Evolutionary conservation across 352 stramenopile genomes (phyloP), one percentile per base, ranked within the genome.

Genomic region (Saprolegnia diclina): DNA sequence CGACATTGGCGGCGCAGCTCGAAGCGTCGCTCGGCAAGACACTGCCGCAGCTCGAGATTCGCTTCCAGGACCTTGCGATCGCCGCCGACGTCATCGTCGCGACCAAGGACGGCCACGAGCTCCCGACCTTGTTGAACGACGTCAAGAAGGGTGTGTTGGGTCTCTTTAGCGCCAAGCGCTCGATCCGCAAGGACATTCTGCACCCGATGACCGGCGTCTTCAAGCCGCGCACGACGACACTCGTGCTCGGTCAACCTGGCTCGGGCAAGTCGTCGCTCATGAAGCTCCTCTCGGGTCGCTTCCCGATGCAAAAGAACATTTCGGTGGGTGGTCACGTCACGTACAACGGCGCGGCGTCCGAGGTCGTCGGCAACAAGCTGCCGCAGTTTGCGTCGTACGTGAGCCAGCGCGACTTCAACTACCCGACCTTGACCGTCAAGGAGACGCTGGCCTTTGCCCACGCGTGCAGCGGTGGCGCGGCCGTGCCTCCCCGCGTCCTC

Each of bases 31-130:
- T 85, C n/a, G 79, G 79, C 56, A 68, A 71, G 16, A 65, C 71
- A 18, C 76, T 86, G 68, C 81, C 79, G 1, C 79, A 87, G 56
- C 79, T 87, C 69, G 81, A 89, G 59, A 73, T 89, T 26, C 81
- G 77, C 22, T 85, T 87, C 63, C 56, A 71, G 1, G 44, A 89
- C 56, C 46, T 89, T 53, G 77, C 75, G 14, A 61, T 88, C 21
- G 76, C 76, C 21, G 81, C 79, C 0, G 71, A 89, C 26, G 14
- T 64, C 3, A n/a, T 52, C 18, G 37, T 64, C 0, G 56, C 61
- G 14, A 64, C 61, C 13, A 56, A 56, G 26, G 40, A 64, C 21
- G 61, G 65, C 7, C n/a, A 71, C 40, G 65, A 71, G 11, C 63
- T 85, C 63, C 78, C 78, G 29, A 86, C 79, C 26, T 22, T 86